Conservation (phyloP, 2,329 filamentous ascomycete species). For the Aureobasidium sp. region DNA sequence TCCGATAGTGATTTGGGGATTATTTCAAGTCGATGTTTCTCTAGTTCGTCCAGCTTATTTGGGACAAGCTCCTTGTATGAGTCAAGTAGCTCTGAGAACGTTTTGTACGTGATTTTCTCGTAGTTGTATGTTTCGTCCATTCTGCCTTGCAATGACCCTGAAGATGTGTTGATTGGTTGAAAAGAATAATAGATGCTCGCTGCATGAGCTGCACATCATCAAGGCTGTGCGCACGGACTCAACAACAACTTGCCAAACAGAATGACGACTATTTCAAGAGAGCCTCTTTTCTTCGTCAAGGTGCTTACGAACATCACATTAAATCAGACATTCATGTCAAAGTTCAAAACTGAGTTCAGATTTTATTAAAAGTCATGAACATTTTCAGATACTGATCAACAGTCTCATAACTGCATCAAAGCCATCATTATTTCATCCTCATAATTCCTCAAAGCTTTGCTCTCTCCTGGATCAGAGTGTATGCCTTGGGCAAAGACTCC, state of each 20-base stretch:
- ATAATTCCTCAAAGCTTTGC: slow-evolving; percentile 2
- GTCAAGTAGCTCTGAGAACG: slow-evolving; percentile 22
- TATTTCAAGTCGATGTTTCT: slow-evolving; percentile 52
- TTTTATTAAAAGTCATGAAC: neutral
- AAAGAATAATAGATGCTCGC: neutral
- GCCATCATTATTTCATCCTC: neutral
- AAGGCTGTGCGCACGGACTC: slow-evolving; percentile 4
- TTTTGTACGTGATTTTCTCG: slow-evolving; percentile 21
- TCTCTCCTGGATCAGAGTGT: slow-evolving; percentile 3
- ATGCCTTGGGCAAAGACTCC: slow-evolving; percentile 4
- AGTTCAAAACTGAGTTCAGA: neutral
- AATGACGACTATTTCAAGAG: neutral
- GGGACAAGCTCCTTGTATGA: slow-evolving; percentile 24
- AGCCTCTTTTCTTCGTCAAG: neutral
- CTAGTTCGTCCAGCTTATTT: slow-evolving; percentile 47
- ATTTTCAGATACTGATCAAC: neutral
- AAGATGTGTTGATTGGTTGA: neutral
- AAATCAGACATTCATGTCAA: neutral
- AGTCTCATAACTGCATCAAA: neutral
- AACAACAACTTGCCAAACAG: neutral
- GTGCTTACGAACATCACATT: neutral
- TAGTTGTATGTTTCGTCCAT: slow-evolving; percentile 12
- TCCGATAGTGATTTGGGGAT: slow-evolving; percentile 44
- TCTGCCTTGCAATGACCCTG: neutral
- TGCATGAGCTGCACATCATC: neutral